Conservation (phyloP, 2,329 filamentous ascomycete species). For the Trichophyton benhamiae region DNA sequence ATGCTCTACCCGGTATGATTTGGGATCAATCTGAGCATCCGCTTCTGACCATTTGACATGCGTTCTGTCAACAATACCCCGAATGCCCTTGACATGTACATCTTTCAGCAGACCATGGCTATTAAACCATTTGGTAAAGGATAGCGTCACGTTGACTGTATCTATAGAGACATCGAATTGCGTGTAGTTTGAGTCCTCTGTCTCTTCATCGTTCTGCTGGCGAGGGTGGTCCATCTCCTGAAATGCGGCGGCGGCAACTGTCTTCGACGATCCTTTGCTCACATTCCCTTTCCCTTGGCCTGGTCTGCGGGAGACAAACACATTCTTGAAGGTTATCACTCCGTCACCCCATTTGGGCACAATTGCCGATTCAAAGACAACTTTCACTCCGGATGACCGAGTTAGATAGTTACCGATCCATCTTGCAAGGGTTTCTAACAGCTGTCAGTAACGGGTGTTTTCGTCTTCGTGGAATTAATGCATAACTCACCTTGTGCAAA, state of each 20-base stretch:
- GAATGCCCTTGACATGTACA: constrained; percentile 85
- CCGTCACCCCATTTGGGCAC: constrained; percentile 92
- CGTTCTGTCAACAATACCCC: constrained; percentile 84
- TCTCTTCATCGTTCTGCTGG: constrained; percentile 29
- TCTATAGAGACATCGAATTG: constrained; percentile 94
- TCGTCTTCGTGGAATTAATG: neutral
- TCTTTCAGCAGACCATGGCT: constrained; percentile 83
- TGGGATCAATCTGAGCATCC: constrained; percentile 58
- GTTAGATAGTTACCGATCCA: constrained; percentile 95
- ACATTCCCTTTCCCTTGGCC: constrained; percentile 72
- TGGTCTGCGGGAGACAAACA: constrained; percentile 84
- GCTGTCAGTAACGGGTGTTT: constrained; percentile 16
- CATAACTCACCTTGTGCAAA: constrained; percentile 68
- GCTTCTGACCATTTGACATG: constrained; percentile 61
- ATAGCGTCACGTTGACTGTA: constrained; percentile 89
- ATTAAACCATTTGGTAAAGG: constrained; percentile 98
- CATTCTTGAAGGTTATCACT: constrained; percentile 91
- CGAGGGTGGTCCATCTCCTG: constrained; percentile 41
- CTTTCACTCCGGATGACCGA: constrained; percentile 78
- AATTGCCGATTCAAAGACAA: constrained; percentile 95
- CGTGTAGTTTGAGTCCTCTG: constrained; percentile 91
- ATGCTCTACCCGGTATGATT: constrained; percentile 78
- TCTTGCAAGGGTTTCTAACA: constrained; percentile 70
- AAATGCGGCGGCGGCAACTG: constrained; percentile 72
- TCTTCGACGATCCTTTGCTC: constrained; percentile 77